Evolutionary conservation across 768 basidiomycete species (phyloP).

Genomic region (Rhodotorula toruloides): DNA sequence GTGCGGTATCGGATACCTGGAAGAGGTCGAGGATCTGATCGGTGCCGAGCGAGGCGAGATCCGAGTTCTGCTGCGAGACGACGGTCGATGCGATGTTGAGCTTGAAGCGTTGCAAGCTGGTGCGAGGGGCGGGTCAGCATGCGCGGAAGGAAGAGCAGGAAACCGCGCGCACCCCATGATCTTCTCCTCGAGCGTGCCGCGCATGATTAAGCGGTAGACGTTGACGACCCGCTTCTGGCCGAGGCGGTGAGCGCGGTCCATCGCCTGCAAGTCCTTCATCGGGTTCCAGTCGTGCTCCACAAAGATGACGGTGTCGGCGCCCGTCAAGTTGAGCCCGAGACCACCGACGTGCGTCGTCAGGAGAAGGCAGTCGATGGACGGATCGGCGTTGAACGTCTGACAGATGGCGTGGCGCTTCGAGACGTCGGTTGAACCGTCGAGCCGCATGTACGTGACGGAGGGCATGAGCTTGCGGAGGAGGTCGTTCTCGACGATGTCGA

Average conservation of each 20-base stretch:
- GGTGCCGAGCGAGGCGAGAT: slow-evolving; percentile 90
- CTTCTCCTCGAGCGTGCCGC: slow-evolving; percentile 96
- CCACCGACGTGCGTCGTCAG: slow-evolving; percentile 97
- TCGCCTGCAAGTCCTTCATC: slow-evolving; percentile 98
- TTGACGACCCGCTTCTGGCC: slow-evolving; percentile 99
- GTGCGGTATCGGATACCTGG: slow-evolving; percentile 40
- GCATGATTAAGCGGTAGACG: slow-evolving; percentile 93
- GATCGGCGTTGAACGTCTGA: slow-evolving; percentile 96
- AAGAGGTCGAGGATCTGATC: slow-evolving; percentile 94
- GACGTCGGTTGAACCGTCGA: slow-evolving; percentile 87
- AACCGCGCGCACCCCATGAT: slow-evolving; percentile 83
- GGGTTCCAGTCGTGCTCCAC: slow-evolving; percentile 99
- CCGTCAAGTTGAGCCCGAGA: slow-evolving; percentile 88
- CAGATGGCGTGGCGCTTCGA: slow-evolving; percentile 94
- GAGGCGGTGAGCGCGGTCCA: slow-evolving; percentile 96
- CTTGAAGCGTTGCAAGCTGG: slow-evolving; percentile 94
- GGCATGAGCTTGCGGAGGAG: slow-evolving; percentile 90
- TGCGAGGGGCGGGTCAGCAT: not conserved
- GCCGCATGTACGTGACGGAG: slow-evolving; percentile 93
- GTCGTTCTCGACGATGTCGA: slow-evolving; percentile 91
- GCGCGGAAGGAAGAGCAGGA: not conserved
- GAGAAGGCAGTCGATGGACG: slow-evolving; percentile 90
- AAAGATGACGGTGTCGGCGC: slow-evolving; percentile 98
- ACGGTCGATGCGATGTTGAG: slow-evolving; percentile 95
- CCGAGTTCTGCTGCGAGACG: slow-evolving; percentile 94